Conservation (phyloP, 805 yeast genomes). For the Starmerella khaoyaiensis region DNA sequence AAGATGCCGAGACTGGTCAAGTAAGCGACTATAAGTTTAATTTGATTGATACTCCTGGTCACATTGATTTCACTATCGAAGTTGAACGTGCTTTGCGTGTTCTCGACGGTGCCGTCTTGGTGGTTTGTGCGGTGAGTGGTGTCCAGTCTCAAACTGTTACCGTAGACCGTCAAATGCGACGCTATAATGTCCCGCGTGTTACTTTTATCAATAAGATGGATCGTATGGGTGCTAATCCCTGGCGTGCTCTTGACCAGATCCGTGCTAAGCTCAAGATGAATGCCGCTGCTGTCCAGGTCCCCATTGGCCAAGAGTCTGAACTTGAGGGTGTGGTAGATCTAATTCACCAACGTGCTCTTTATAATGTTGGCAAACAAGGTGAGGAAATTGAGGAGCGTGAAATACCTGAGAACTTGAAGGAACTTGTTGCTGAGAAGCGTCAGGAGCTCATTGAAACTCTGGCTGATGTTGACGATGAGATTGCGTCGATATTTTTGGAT, state of each 20-base stretch:
- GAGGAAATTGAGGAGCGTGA: constrained; percentile 53
- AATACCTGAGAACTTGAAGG: constrained; percentile 69
- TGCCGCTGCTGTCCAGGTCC: constrained; percentile 96
- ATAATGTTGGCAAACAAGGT: constrained; percentile 73
- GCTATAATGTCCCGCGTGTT: constrained; percentile 92
- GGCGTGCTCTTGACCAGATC: constrained; percentile 84
- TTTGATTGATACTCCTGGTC: constrained; percentile 97
- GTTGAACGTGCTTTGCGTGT: constrained; percentile 98
- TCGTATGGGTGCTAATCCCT: constrained; percentile 98
- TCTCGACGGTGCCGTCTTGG: constrained; percentile 94
- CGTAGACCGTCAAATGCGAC: constrained; percentile 96
- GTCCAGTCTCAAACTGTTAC: constrained; percentile 98
- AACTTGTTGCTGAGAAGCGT: constrained; percentile 82
- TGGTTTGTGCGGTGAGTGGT: constrained; percentile 96
- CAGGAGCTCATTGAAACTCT: constrained; percentile 74
- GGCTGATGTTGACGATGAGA: constrained; percentile 97
- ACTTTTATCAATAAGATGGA: constrained; percentile 98
- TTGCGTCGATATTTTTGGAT: constrained; percentile 83
- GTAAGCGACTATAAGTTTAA: constrained; percentile 62
- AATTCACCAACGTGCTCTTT: constrained; percentile 73
- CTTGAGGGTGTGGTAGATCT: constrained; percentile 84
- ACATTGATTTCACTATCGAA: constrained; percentile 96
- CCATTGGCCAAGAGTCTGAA: constrained; percentile 84
- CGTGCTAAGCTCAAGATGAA: constrained; percentile 77
- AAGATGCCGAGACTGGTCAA: constrained; percentile 14